Percentiles rank a stretch among this genome's conserved stretches.
Conservation (phyloP, 371 early-diverging fungal species). For the Mucor sp. region DNA sequence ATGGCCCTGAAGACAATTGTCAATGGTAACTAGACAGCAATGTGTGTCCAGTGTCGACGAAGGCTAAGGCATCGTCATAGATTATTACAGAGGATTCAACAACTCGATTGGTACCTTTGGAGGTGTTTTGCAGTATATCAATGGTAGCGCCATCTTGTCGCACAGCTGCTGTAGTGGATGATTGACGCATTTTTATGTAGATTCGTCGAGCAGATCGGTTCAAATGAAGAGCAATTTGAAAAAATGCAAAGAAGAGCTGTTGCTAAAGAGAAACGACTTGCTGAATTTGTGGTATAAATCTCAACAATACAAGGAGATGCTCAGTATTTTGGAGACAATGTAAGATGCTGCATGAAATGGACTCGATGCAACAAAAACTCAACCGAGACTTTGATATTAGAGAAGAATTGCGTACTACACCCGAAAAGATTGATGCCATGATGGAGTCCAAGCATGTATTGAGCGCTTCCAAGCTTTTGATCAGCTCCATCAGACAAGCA, state of each 20-base stretch:
- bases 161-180: background rate
- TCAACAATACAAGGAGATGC: conserved; percentile 86
- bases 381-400: conserved; percentile 33
- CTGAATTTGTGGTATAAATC: conserved; percentile 80
- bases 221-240: conserved; percentile 71
- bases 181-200: conserved; percentile 14
- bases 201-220: conserved; percentile 65
- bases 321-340: conserved; percentile 74
- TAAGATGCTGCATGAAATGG: conserved; percentile 27
- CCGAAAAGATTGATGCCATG: conserved; percentile 75
- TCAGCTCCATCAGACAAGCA: conserved; percentile 68
- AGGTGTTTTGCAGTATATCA: conserved; percentile 84
- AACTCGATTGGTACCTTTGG: conserved; percentile 91
- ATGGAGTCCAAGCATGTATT: conserved; percentile 81
- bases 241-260: conserved; percentile 68
- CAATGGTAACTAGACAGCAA: conserved; percentile 61
- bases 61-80: conserved; percentile 36
- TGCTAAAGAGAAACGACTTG: conserved; percentile 74
- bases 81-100: conserved; percentile 92
- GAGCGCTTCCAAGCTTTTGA: conserved; percentile 73
- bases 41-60: background rate
- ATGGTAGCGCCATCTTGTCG: conserved; percentile 44
- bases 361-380: background rate
- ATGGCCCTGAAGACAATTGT: conserved; percentile 85
- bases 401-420: conserved; percentile 80